Percentiles rank a stretch among this genome's conserved stretches.
These are phyloP conservation scores for Boletus nobilissimus DNA, from an alignment of 1,284 basidiomycete genomes.

Conservation along the genomic window DNA sequence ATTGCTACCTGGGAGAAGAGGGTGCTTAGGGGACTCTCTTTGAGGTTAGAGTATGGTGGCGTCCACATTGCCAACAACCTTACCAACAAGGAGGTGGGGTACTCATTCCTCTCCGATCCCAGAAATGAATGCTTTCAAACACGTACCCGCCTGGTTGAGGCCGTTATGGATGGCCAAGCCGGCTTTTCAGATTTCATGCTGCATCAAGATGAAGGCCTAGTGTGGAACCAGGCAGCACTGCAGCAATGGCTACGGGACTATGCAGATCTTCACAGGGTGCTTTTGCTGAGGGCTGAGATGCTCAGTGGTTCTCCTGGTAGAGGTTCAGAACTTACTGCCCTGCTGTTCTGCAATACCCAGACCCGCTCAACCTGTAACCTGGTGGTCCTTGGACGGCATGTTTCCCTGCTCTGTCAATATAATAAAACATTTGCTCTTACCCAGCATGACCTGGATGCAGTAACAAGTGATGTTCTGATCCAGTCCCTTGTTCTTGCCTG, in stretches of 20 bases:
- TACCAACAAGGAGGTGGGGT: neutral
- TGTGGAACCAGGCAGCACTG: neutral
- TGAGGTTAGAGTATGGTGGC: neutral
- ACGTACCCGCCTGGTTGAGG: neutral
- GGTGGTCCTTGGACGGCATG: neutral
- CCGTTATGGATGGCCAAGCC: neutral
- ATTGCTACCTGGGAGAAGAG: neutral
- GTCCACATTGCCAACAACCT: too few species aligned
- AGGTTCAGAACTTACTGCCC: neutral
- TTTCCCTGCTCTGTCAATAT: neutral
- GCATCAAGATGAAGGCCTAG: rapidly evolving
- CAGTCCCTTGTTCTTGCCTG: constrained; percentile 42
- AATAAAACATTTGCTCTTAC: constrained; percentile 19
- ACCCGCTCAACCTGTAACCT: neutral
- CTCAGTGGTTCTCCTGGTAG: neutral
- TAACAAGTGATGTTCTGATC: constrained; percentile 40
- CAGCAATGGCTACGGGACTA: neutral
- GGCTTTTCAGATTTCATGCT: neutral
- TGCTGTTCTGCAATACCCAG: neutral
- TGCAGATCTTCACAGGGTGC: neutral
- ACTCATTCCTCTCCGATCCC: neutral
- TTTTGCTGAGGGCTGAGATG: neutral
- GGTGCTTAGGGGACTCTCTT: neutral
- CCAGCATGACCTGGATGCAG: constrained; percentile 40
- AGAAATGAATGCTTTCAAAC: neutral